Evolutionary conservation across 2,329 filamentous ascomycete species (phyloP).

Genomic region (Scytalidium sp.): DNA sequence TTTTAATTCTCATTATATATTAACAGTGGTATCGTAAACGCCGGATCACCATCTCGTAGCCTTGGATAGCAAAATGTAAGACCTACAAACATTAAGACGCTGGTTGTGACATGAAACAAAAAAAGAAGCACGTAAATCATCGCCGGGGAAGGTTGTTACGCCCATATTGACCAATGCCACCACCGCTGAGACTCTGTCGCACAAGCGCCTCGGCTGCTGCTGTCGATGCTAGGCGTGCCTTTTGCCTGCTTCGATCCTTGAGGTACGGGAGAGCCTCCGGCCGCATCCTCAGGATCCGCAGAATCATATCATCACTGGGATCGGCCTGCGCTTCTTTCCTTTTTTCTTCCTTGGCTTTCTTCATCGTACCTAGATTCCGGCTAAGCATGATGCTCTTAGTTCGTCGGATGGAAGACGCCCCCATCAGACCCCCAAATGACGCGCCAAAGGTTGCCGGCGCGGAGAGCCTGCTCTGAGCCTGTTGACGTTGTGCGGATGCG

Average conservation of each 20-base stretch:
- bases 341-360: slow-evolving; percentile 92
- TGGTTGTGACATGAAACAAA: not conserved
- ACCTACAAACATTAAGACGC: not conserved
- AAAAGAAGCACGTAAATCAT: slow-evolving; percentile 16
- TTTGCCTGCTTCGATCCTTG: slow-evolving; percentile 86
- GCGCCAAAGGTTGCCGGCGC: slow-evolving; percentile 57
- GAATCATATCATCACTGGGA: slow-evolving; percentile 96
- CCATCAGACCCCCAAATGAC: slow-evolving; percentile 57
- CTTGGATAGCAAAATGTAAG: not conserved
- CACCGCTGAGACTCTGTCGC: slow-evolving; percentile 74
- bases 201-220: slow-evolving; percentile 94
- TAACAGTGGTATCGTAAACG: not conserved
- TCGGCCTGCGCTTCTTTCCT: slow-evolving; percentile 93
- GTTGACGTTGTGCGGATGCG: slow-evolving; percentile 72
- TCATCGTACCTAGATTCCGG: slow-evolving; percentile 94
- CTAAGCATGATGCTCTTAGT: slow-evolving; percentile 88
- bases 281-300: slow-evolving; percentile 91
- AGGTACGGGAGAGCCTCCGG: slow-evolving; percentile 86
- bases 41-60: not conserved
- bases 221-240: slow-evolving; percentile 85
- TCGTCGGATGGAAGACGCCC: slow-evolving; percentile 63
- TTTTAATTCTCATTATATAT: not conserved
- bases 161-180: slow-evolving; percentile 28
- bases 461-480: slow-evolving; percentile 73
- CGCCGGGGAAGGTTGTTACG: slow-evolving; percentile 29